Percentiles rank a stretch among this genome's conserved stretches.
Conservation (phyloP, 768 basidiomycete species). For the Calocybe indica region DNA sequence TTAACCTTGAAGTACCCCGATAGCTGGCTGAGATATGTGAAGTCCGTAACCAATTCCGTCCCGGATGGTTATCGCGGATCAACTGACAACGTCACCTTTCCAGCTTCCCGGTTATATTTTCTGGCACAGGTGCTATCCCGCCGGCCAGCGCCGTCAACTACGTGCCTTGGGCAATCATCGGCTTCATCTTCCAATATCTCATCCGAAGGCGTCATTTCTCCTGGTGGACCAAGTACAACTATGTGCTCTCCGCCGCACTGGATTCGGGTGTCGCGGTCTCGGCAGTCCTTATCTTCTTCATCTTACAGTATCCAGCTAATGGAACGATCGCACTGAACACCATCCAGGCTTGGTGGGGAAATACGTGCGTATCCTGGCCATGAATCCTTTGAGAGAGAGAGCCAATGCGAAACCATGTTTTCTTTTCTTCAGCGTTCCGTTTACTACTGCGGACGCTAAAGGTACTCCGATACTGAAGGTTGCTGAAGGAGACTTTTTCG, state of each 20-base stretch:
- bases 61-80: neutral
- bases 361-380: conserved; percentile 31
- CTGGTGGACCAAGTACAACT: conserved; percentile 69
- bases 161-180: conserved; percentile 60
- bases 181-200: conserved; percentile 60
- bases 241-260: conserved; percentile 67
- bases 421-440: conserved; percentile 20
- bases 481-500: conserved; percentile 23
- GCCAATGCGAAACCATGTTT: too few species aligned
- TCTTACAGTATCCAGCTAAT: conserved; percentile 58
- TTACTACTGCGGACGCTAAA: conserved; percentile 33
- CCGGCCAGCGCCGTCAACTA: conserved; percentile 66
- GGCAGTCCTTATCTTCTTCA: conserved; percentile 49
- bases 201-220: conserved; percentile 56
- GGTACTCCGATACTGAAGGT: conserved; percentile 29
- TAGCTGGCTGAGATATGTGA: conserved; percentile 54
- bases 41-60: conserved; percentile 31
- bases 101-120: conserved; percentile 54
- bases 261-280: conserved; percentile 64
- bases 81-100: neutral
- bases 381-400: conserved; percentile 1
- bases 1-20: conserved; percentile 57
- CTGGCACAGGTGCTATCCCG: conserved; percentile 54
- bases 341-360: conserved; percentile 70
- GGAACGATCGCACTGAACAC: conserved; percentile 50